Evolutionary conservation across 805 yeast genomes (phyloP).

Genomic region (Henningerozyma blattae): DNA sequence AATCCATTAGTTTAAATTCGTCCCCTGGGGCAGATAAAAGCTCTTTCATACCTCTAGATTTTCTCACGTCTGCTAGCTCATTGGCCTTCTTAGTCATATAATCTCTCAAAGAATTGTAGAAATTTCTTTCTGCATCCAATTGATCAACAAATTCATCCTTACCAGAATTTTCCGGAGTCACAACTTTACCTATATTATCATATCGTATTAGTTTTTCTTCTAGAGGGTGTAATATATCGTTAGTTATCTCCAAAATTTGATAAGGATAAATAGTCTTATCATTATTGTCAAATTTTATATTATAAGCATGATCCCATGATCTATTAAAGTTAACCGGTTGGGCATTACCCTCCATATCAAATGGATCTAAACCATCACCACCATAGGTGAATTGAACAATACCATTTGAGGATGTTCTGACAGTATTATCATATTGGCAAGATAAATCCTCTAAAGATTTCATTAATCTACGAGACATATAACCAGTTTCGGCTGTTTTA

Average conservation of each 20-base stretch:
- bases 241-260: constrained; percentile 45
- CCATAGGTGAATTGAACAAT: constrained; percentile 97
- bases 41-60: constrained; percentile 36
- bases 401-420: constrained; percentile 89
- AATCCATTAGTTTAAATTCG: constrained; percentile 30
- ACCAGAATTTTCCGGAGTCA: constrained; percentile 32
- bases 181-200: constrained; percentile 58
- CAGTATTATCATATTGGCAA: constrained; percentile 85
- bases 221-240: constrained; percentile 46
- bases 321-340: constrained; percentile 86
- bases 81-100: constrained; percentile 48
- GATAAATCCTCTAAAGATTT: constrained; percentile 94
- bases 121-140: constrained; percentile 76
- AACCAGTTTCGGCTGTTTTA: constrained; percentile 98
- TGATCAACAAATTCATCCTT: constrained; percentile 67
- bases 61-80: constrained; percentile 45
- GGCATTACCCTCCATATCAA: constrained; percentile 99
- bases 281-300: constrained; percentile 48
- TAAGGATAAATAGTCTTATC: constrained; percentile 58
- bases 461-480: constrained; percentile 97
- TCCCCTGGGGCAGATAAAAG: constrained; percentile 32
- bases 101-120: constrained; percentile 62
- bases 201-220: constrained; percentile 48
- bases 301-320: constrained; percentile 87
- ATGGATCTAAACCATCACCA: constrained; percentile 96